Percentiles rank a stretch among this genome's conserved stretches.
Conservation (phyloP, 2,329 filamentous ascomycete species). For the Fusarium torreyae region DNA sequence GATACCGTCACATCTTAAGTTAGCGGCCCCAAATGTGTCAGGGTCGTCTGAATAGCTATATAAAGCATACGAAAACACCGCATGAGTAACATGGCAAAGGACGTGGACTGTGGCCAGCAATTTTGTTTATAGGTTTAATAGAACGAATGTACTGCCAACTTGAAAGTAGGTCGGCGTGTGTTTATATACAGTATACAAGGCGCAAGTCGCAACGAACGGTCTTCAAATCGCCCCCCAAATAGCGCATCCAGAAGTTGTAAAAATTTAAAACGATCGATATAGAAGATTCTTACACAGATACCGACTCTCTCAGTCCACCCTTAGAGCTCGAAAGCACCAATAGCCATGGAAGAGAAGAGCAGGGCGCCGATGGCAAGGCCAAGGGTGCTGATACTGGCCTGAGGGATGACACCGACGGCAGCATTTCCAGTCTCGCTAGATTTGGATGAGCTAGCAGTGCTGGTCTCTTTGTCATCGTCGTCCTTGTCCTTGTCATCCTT, state of each 20-base stretch:
- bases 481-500: conserved; percentile 20
- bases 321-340: conserved; percentile 49
- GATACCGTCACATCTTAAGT: no score
- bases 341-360: conserved; percentile 54
- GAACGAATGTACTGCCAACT: conserved; percentile 11
- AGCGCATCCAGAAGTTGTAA: conserved; percentile 17
- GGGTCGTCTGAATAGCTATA: no score
- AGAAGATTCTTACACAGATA: conserved; percentile 5
- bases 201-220: conserved; percentile 26
- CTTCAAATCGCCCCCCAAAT: conserved; percentile 3
- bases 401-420: conserved; percentile 39
- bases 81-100: no score
- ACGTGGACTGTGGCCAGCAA: no score
- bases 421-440: conserved; percentile 38
- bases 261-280: conserved; percentile 23
- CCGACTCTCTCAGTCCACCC: not conserved
- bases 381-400: conserved; percentile 51
- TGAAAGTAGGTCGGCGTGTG: conserved; percentile 18
- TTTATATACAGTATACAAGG: conserved; percentile 14
- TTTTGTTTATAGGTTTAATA: no score
- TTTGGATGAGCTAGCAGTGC: conserved; percentile 22
- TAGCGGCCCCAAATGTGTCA: no score
- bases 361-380: conserved; percentile 56
- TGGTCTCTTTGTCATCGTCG: conserved; percentile 12
- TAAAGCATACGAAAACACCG: no score